These are phyloP conservation scores for Yamadazyma kitorensis DNA, from an alignment of 805 yeast genomes.

Conservation along the genomic window DNA sequence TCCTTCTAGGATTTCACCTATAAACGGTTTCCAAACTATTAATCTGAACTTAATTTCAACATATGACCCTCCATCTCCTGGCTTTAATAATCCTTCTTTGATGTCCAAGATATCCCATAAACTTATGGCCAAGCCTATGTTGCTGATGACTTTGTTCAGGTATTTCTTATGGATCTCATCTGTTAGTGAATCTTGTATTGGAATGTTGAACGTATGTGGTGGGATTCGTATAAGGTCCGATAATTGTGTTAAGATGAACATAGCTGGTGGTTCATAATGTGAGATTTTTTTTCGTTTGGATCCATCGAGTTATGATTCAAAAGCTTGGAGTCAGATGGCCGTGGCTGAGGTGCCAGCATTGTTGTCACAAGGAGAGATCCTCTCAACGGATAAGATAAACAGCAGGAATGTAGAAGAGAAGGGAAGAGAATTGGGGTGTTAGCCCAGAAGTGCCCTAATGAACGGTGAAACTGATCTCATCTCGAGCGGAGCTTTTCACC, in stretches of 20 bases:
- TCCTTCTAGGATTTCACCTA: constrained; percentile 90
- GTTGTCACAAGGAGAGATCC: too few relatives aligned
- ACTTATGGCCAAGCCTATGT: constrained; percentile 79
- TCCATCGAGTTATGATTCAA: too few relatives aligned
- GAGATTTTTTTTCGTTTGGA: too few relatives aligned
- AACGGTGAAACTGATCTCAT: too few relatives aligned
- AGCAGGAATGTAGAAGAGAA: too few relatives aligned
- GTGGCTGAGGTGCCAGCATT: too few relatives aligned
- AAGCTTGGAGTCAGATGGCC: too few relatives aligned
- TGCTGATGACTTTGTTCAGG: constrained; percentile 80
- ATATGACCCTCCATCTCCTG: constrained; percentile 91
- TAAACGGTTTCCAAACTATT: constrained; percentile 87
- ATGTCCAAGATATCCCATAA: constrained; percentile 81
- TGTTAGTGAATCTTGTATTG: constrained; percentile 67
- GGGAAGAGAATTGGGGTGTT: too few relatives aligned
- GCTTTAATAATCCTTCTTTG: constrained; percentile 84
- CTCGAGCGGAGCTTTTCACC: too few relatives aligned
- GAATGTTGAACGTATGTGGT: constrained; percentile 76
- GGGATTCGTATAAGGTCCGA: constrained; percentile 85
- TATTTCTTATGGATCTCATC: constrained; percentile 83
- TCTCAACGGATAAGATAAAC: too few relatives aligned
- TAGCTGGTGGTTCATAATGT: too few relatives aligned
- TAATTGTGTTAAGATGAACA: constrained; percentile 83
- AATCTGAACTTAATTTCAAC: constrained; percentile 72
- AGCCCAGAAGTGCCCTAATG: too few relatives aligned